Percentiles rank a stretch among this genome's conserved stretches.
phyloP scores from a whole-genome alignment of 73 alveolate genomes.

The Tetrahymena thermophila region DNA sequence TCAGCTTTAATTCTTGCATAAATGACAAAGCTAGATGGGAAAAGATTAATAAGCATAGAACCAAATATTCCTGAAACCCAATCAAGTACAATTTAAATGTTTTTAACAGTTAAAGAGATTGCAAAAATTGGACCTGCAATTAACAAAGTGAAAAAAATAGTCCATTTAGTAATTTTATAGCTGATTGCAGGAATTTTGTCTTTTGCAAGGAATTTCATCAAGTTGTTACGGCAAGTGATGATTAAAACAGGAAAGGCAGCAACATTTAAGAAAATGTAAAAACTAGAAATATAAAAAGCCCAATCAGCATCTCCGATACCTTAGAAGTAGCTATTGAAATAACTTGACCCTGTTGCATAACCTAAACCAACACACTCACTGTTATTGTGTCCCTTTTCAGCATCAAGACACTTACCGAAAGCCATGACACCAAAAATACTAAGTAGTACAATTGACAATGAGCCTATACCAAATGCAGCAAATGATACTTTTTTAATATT shows the following conservation, averaged over 20 bases:
- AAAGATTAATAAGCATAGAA: background rate
- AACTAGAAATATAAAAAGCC: constrained; percentile 39
- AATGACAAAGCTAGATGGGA: background rate
- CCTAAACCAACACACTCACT: background rate
- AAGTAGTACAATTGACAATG: background rate
- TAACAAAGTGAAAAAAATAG: constrained; percentile 3
- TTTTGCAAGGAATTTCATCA: constrained; percentile 8
- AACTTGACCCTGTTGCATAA: background rate
- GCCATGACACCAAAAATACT: background rate
- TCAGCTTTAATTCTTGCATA: background rate
- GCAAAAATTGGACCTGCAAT: constrained; percentile 10
- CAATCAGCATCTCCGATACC: background rate
- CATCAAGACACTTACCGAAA: background rate
- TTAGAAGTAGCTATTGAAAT: background rate
- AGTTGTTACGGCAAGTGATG: constrained; percentile 15
- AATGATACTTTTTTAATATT: background rate
- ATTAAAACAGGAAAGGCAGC: constrained; percentile 36
- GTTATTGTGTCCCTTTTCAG: background rate
- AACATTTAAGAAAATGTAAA: constrained; percentile 33
- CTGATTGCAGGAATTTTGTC: constrained; percentile 5
- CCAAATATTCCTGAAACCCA: background rate
- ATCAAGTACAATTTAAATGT: background rate
- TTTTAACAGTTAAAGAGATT: background rate
- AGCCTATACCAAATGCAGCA: background rate
- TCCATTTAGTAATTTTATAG: constrained; percentile 20